A percentile compares a stretch with the other conserved stretches of the same genome.
Evolutionary conservation across 495 filamentous ascomycete species (phyloP).

Genomic region (Aspergillus egyptiacus): DNA sequence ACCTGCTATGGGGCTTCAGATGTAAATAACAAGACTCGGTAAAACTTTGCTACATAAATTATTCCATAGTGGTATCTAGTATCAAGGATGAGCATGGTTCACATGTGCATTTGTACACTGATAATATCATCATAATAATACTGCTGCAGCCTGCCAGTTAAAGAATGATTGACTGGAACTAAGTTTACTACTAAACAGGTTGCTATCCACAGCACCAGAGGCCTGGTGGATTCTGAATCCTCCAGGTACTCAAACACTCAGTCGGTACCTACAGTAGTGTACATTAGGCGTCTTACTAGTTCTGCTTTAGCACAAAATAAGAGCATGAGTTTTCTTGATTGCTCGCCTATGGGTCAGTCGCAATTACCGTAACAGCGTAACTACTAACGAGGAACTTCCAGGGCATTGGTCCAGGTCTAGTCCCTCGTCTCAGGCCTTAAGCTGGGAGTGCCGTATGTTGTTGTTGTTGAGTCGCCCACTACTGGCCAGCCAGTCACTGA

Average conservation of each 20-base stretch:
- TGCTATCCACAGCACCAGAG: neutral
- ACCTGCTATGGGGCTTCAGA: neutral
- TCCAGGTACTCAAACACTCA: neutral
- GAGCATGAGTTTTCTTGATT: no score
- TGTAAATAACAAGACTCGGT: neutral
- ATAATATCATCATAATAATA: no score
- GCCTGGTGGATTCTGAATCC: neutral
- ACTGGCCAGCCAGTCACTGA: no score
- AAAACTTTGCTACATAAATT: no score
- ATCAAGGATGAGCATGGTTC: neutral
- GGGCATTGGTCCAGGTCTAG: conserved; percentile 3
- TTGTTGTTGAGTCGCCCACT: no score
- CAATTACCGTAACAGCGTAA: no score
- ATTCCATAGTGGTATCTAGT: no score
- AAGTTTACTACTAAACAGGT: neutral
- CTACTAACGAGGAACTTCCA: no score
- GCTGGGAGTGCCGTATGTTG: conserved; percentile 10
- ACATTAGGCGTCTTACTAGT: neutral
- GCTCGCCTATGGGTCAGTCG: no score
- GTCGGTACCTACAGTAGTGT: conserved; percentile 11
- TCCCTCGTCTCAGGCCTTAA: no score
- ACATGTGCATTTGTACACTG: conserved; percentile 13
- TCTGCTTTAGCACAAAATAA: neutral
- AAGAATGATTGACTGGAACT: neutral
- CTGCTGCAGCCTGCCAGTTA: conserved; percentile 4